Evolutionary conservation across 2,329 filamentous ascomycete genomes (phyloP).

Genomic region (Aspergillus sp.): DNA sequence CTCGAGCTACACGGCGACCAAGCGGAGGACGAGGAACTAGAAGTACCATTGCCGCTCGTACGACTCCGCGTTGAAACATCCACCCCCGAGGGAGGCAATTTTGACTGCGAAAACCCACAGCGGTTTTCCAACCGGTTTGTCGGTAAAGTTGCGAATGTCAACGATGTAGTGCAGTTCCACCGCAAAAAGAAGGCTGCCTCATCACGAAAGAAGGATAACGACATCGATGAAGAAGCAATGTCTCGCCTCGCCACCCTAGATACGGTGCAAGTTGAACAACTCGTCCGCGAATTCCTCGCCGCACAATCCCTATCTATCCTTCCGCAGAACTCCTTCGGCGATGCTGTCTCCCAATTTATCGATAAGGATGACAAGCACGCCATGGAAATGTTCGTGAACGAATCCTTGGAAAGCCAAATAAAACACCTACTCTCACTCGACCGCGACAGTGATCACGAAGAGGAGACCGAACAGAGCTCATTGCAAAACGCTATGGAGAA

Average conservation of each 20-base stretch:
- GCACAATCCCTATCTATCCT: conserved; percentile 90
- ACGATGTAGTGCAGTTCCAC: conserved; percentile 91
- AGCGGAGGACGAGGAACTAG: conserved; percentile 56
- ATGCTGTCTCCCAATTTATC: conserved; percentile 89
- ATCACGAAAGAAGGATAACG: conserved; percentile 51
- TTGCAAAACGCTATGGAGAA: conserved; percentile 72
- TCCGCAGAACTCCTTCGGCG: conserved; percentile 87
- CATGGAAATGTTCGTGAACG: conserved; percentile 76
- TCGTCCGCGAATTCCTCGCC: conserved; percentile 83
- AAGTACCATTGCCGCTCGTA: conserved; percentile 77
- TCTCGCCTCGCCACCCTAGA: conserved; percentile 64
- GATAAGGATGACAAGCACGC: conserved; percentile 94
- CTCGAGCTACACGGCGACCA: conserved; percentile 69
- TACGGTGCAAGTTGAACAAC: conserved; percentile 79
- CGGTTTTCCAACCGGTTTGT: conserved; percentile 91
- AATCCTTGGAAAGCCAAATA: conserved; percentile 69
- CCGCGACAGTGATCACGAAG: conserved; percentile 68
- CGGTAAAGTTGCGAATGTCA: conserved; percentile 87
- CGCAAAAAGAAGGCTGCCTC: conserved; percentile 71
- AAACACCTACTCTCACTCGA: conserved; percentile 67
- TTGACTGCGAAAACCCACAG: conserved; percentile 92
- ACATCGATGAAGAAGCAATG: conserved; percentile 64
- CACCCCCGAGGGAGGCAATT: conserved; percentile 78
- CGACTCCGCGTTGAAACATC: conserved; percentile 89
- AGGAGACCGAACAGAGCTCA: conserved; percentile 63